Percentiles rank a stretch among this genome's conserved stretches.
These are phyloP conservation scores for Carex parvula DNA, from an alignment of 176 grass and related monocot species.

Conservation along the genomic window DNA sequence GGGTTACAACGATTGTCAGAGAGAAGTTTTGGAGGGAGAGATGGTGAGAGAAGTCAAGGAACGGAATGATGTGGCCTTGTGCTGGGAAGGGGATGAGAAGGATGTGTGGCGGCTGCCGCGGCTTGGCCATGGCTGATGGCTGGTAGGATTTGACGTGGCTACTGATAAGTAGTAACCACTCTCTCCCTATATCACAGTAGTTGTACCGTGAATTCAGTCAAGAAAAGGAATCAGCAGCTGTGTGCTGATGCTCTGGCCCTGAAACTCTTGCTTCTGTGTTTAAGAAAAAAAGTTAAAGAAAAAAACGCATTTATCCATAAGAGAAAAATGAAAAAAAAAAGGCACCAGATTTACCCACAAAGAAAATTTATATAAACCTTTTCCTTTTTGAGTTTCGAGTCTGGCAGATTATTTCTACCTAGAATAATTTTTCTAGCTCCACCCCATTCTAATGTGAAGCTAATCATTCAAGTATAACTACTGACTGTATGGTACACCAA, in stretches of 20 bases:
- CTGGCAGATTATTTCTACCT: too few relatives aligned
- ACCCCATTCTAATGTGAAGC: not conserved
- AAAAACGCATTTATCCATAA: too few relatives aligned
- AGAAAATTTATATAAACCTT: too few relatives aligned
- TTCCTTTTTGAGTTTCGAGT: too few relatives aligned
- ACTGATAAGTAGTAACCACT: not conserved
- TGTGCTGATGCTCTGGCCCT: too few relatives aligned
- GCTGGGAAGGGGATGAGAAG: slow-evolving; percentile 22
- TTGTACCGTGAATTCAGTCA: too few relatives aligned
- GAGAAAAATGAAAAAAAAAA: too few relatives aligned
- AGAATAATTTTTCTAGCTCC: not conserved
- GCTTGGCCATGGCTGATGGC: not conserved
- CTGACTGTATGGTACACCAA: not conserved
- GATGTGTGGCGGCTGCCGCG: not conserved
- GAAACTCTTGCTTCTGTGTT: too few relatives aligned
- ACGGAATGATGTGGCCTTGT: slow-evolving; percentile 30
- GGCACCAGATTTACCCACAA: too few relatives aligned
- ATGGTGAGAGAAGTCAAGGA: slow-evolving; percentile 26
- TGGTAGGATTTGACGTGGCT: not conserved
- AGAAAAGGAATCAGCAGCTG: too few relatives aligned
- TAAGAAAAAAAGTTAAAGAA: too few relatives aligned
- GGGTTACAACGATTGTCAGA: slow-evolving; percentile 32
- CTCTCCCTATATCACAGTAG: too few relatives aligned
- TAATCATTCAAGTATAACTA: not conserved
- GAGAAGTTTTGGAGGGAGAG: slow-evolving; percentile 23